Conservation (phyloP, 495 filamentous ascomycete genomes). For the Hypoxylon subgilvum region DNA sequence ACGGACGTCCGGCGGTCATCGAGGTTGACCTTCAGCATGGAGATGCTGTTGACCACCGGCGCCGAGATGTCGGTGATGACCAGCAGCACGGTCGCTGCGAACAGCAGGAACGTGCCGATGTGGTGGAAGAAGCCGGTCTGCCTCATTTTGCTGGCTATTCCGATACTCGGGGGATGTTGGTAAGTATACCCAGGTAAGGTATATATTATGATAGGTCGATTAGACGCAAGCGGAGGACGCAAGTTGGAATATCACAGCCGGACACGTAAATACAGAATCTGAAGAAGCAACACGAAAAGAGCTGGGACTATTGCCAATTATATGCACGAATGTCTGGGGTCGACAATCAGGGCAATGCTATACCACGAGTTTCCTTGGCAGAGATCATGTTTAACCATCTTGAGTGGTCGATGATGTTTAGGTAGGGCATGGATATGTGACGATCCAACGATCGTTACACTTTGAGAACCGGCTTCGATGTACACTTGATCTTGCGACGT, state of each 20-base stretch:
- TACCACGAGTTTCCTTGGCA: conserved; percentile 25
- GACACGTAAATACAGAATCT: conserved; percentile 1
- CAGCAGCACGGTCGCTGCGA: conserved; percentile 59
- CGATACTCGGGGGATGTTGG: no score
- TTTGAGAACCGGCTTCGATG: conserved; percentile 10
- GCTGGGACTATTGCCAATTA: conserved; percentile 18
- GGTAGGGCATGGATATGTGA: conserved; percentile 14
- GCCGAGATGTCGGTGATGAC: conserved; percentile 65
- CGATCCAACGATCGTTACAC: conserved; percentile 24
- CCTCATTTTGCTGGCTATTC: conserved; percentile 44
- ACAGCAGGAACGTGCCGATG: conserved; percentile 64
- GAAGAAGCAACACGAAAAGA: not conserved
- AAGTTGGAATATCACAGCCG: not conserved
- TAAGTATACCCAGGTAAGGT: not conserved
- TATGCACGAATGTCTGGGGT: conserved; percentile 10
- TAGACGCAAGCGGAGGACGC: conserved; percentile 6
- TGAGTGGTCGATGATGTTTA: conserved; percentile 18
- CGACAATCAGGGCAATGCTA: conserved; percentile 16
- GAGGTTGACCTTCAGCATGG: conserved; percentile 58
- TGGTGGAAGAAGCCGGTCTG: conserved; percentile 61
- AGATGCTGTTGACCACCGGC: conserved; percentile 60
- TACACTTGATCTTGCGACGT: conserved; percentile 26
- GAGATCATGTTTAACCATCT: conserved; percentile 9
- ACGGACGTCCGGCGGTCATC: conserved; percentile 21
- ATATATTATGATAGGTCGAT: not conserved